Base-by-base conservation (phyloP, 805 yeast species). In the Candida verbasci region DNA sequence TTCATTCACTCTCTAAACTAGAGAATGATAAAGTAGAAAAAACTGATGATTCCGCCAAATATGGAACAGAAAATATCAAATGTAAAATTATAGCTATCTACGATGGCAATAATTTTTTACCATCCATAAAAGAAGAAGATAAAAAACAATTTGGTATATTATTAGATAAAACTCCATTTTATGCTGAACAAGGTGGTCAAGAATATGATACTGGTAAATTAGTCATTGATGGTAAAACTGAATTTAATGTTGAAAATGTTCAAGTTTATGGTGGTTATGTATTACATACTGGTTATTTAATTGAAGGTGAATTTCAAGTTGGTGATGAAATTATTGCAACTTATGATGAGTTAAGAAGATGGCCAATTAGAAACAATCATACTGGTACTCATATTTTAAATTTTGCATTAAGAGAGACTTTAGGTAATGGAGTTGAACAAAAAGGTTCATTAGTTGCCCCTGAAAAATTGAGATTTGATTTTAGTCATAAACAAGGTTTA, bases 181-280 rank as follows among this genome's bases (percentile, higher is more conserved):
- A 93, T 56, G 97, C 98, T 34, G 99, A 93, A 69, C 94, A 86
- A 65, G 99, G 99, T 78, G 99, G 99, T 56, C 99, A 93, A 72
- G 97, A 88, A 63, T 83, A 74, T 55, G 99, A 93, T 60, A 84
- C 94, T 29, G 99, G 99, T 65, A 83, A 78, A 61, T 73, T 93
- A 46, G 89, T 87, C 35, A 79, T 87, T 52, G 97, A 89, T 56
- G 96, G 94, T 31, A 65, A 65, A 48, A 72, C 89, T 38, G 96
- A 91, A 60, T 91, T 93, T 64, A 80, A 78, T 41, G 97, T 93
- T 41, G 82, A 80, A 46, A 88, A 93, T 55, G 97, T 88, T 34
- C 98, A 93, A 68, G 70, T 72, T 29, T 93, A 88, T 56, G 96
- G 84, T 42, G 98, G 98, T 41, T 93, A 85, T 53, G 96, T 93